Evolutionary conservation across 2,329 filamentous ascomycete genomes (phyloP), one percentile per base, ranked within the genome.

Genomic region (Diaporthe ilicicola): DNA sequence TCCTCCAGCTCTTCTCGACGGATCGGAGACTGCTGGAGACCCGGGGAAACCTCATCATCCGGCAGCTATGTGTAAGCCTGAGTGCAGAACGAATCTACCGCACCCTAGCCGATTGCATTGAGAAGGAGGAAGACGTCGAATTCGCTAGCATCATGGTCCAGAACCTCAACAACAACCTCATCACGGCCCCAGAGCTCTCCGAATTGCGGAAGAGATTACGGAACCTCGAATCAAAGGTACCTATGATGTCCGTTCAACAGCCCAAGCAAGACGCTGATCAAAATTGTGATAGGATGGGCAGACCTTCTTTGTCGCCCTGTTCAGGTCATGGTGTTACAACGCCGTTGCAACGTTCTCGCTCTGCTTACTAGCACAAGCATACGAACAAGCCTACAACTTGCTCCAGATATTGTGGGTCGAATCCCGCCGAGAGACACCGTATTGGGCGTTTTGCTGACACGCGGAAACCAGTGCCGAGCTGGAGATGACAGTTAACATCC

Each of bases 81-180:
- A 98, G 95, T 74, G 93, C 96, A 0, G 96, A 99, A 80, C 90
- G 95, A 55, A 99, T 99, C 71, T 99, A 98, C 78, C 91, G 96
- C 39, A 98, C 94, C 2, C 86, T 99, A 74, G 97, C 96, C 32
- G 96, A 99, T 76, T 98, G 96, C 76, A 93, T 99, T 12, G 96
- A 98, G 81, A 97, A 95, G 78, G 96, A 99, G 80, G 96, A 98
- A 82, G 96, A 99, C 79, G 90, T 99, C 51, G 97, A 99, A 80
- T 99, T 99, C 81, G 95, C 96, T 19, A 98, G 95, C 79, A 98
- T 99, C 76, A 99, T 99, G 96, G 94, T 99, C 37, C 96, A 99
- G 80, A 98, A 98, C 77, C 87, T 99, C 66, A 99, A 99, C 84
- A 99, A 99, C 81, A 99, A 99, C 77, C 90, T 99, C 68, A 98